Conservation (phyloP, 2,329 filamentous ascomycete genomes). For the Neonectria punicea region DNA sequence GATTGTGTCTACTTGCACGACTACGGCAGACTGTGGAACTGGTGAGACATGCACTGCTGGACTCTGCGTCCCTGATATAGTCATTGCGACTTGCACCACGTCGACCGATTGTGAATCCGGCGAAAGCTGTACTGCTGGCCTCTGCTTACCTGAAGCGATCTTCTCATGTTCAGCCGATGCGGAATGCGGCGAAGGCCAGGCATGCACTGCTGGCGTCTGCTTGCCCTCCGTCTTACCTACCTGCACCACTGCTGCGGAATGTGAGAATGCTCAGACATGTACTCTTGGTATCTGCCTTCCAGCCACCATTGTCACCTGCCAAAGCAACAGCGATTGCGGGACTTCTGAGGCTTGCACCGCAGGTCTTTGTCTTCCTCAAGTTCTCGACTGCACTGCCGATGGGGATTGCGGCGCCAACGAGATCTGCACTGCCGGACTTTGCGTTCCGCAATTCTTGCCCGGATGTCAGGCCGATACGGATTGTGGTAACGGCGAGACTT, state of each 20-base stretch:
- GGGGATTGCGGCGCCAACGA: conserved; percentile 4
- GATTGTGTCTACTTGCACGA: not conserved
- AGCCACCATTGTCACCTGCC: not conserved
- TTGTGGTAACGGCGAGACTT: too few relatives aligned
- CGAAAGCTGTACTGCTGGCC: not conserved
- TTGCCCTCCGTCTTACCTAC: not conserved
- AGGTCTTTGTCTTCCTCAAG: conserved; percentile 6
- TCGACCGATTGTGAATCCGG: not conserved
- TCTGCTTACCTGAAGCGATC: conserved; percentile 2
- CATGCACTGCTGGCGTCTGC: not conserved
- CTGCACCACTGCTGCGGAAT: not conserved
- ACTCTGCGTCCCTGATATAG: not conserved
- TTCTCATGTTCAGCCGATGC: not conserved
- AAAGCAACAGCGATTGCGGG: not conserved
- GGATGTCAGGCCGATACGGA: too few relatives aligned
- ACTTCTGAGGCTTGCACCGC: not conserved
- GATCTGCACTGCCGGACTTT: too few relatives aligned
- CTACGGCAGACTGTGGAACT: not conserved
- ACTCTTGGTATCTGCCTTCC: conserved; percentile 11
- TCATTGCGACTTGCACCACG: not conserved
- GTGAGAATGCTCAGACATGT: not conserved
- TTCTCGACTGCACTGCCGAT: not conserved
- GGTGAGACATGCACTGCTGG: not conserved
- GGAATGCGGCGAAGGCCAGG: not conserved
- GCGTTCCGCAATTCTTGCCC: too few relatives aligned